phyloP scores from a whole-genome alignment of 352 stramenopile genomes.

The Aphanomyces invadans region DNA sequence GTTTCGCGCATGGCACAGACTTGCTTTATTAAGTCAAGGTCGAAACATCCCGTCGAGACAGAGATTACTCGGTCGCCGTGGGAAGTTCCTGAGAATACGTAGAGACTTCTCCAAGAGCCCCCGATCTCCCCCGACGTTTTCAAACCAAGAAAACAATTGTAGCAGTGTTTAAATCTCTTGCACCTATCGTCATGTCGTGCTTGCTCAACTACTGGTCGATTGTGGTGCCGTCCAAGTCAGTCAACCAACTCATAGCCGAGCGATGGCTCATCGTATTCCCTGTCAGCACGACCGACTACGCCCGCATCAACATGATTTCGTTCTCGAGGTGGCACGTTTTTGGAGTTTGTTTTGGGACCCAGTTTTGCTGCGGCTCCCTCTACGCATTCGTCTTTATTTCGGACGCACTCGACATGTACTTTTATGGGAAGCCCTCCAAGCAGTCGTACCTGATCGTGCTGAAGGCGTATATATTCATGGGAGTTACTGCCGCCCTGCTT shows the following conservation, averaged over 20 bases:
- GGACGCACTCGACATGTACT: conserved; percentile 5
- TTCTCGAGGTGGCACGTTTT: background rate
- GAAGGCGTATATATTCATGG: background rate
- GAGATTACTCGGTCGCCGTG: too few relatives aligned
- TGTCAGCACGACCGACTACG: background rate
- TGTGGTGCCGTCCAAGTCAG: conserved; percentile 6
- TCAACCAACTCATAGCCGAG: background rate
- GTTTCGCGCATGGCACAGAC: too few relatives aligned
- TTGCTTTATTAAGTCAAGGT: too few relatives aligned
- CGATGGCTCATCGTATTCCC: conserved; percentile 2
- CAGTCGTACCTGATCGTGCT: background rate
- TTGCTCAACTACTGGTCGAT: conserved; percentile 3
- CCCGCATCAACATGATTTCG: conserved; percentile 9
- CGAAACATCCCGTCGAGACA: too few relatives aligned
- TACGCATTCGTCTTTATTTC: background rate
- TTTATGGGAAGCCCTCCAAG: background rate
- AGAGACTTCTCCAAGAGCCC: too few relatives aligned
- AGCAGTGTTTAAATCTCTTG: background rate
- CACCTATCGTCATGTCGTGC: background rate
- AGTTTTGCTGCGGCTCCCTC: conserved; percentile 15
- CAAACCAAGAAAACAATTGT: too few relatives aligned
- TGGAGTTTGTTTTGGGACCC: background rate
- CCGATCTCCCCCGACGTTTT: background rate
- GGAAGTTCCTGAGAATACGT: too few relatives aligned
- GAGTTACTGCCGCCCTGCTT: conserved; percentile 5